A percentile compares a stretch with the other conserved stretches of the same genome.
Conservation (phyloP, 2,329 filamentous ascomycete genomes). For the Aspergillus latus region DNA sequence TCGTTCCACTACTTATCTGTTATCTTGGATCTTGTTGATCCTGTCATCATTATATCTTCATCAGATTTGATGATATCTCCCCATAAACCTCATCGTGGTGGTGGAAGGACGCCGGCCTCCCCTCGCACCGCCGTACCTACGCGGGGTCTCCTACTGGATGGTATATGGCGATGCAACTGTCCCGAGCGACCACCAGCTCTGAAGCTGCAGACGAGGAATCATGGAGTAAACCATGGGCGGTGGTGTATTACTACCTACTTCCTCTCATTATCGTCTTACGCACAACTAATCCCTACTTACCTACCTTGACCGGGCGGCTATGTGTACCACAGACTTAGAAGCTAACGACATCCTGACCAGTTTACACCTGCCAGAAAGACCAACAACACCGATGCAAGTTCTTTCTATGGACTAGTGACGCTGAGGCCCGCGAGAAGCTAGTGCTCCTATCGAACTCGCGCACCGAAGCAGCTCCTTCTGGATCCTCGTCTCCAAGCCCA, state of each 20-base stretch:
- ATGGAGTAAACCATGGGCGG: conserved; percentile 55
- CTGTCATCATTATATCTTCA: background rate
- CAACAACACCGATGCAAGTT: conserved; percentile 54
- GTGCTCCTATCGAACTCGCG: conserved; percentile 52
- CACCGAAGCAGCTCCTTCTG: conserved; percentile 41
- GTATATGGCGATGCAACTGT: conserved; percentile 58
- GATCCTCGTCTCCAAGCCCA: background rate
- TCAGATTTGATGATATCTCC: conserved; percentile 27
- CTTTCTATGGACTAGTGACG: conserved; percentile 63
- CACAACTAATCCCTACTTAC: background rate
- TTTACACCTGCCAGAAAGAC: conserved; percentile 59
- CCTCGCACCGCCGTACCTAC: conserved; percentile 26
- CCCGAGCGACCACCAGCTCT: conserved; percentile 53
- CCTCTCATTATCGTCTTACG: background rate
- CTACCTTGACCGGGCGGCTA: background rate
- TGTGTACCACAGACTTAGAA: too few relatives aligned
- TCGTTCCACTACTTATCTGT: background rate
- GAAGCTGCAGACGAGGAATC: conserved; percentile 59
- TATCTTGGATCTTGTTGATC: background rate
- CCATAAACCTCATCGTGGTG: conserved; percentile 12
- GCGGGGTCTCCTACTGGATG: conserved; percentile 44
- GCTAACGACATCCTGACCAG: conserved; percentile 15
- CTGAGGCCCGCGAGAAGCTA: conserved; percentile 53
- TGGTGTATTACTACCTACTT: conserved; percentile 45
- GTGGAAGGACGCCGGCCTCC: conserved; percentile 9